These are phyloP conservation scores for Nakazawaea peltata DNA, from an alignment of 805 yeast species.

Conservation along the genomic window DNA sequence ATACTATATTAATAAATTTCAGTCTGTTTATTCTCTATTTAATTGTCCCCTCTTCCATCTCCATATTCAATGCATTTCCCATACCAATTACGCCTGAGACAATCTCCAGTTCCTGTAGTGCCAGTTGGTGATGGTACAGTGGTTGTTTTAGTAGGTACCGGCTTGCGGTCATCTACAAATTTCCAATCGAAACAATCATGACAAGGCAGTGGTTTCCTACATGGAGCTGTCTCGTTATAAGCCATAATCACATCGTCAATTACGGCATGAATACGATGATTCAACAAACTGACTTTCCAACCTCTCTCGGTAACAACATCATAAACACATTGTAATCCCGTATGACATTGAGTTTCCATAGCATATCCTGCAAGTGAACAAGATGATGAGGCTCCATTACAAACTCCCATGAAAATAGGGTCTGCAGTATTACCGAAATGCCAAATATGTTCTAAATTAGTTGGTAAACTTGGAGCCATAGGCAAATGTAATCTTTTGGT, in stretches of 20 bases:
- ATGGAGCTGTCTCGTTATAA: conserved; percentile 72
- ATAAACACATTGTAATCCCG: conserved; percentile 81
- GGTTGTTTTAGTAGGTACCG: conserved; percentile 15
- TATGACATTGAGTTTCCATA: conserved; percentile 92
- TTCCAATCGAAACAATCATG: conserved; percentile 89
- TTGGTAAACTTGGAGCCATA: conserved; percentile 83
- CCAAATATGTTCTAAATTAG: conserved; percentile 77
- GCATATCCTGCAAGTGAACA: conserved; percentile 95
- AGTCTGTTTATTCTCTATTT: background rate
- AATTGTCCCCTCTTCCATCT: conserved; percentile 1
- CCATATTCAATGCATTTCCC: conserved; percentile 49
- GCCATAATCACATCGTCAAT: conserved; percentile 68
- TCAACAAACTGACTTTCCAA: conserved; percentile 81
- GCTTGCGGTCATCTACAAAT: conserved; percentile 35
- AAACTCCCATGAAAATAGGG: conserved; percentile 93
- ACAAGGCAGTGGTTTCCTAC: conserved; percentile 74
- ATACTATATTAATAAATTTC: background rate
- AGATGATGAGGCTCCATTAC: conserved; percentile 86
- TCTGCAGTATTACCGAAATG: conserved; percentile 97
- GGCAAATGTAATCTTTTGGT: conserved; percentile 83
- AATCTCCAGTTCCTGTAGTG: conserved; percentile 24
- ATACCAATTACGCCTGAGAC: conserved; percentile 57
- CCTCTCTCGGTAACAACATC: conserved; percentile 87
- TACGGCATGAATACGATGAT: conserved; percentile 87
- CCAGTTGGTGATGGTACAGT: conserved; percentile 16